Base-by-base conservation (phyloP, 2,329 filamentous ascomycete species). In the Phyllosticta citrichinensis region DNA sequence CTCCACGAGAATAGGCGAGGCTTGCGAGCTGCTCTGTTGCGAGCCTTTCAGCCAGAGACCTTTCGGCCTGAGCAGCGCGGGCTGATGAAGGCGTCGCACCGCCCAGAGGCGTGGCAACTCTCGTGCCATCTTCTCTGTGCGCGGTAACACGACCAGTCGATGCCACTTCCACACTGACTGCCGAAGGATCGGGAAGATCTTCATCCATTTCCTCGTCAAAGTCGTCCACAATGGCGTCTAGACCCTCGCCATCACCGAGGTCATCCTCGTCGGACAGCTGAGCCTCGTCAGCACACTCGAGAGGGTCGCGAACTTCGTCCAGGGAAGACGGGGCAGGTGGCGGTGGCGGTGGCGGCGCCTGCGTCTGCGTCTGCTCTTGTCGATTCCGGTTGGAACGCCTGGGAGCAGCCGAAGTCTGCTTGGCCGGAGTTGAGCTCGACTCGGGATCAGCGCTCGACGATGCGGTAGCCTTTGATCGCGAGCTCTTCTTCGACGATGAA, bases 251-350 rank as follows among this genome's bases (percentile, higher is more conserved):
- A 33, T 89, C 87, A 17, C 85, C 85, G 60, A 86, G 78, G 17
- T 85, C 84, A 17, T 89, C 87, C 14, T 87, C 85, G 40, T 89
- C 87, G 14, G 86, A 87, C 12, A 97, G 74, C 59, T 90, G 89
- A 71, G 88, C 88, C 75, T 97, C 93, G 70, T 97, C 93, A 8
- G 91, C 92, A 72, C 93, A 97, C 75, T 97, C 94, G 3, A 97
- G 78, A 2, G 88, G 86, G 66, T 88, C 85, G 30, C 35, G 33
- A 17, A 62, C 40, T 20, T 63, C 58, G 19, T 60, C 57, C 10
- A 60, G 24, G 4, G 61, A 62, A 19, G 61, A 59, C 52, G 70
- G 66, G 55, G 64, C 68, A 8, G 80, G 79, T 6, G 79, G 76
- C 4, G 78, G 73, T 4, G 79, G 75, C 3, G 81, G 79, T 1